Base-by-base conservation (phyloP, 1,284 basidiomycete species). In the Moesziomyces parantarcticus region DNA sequence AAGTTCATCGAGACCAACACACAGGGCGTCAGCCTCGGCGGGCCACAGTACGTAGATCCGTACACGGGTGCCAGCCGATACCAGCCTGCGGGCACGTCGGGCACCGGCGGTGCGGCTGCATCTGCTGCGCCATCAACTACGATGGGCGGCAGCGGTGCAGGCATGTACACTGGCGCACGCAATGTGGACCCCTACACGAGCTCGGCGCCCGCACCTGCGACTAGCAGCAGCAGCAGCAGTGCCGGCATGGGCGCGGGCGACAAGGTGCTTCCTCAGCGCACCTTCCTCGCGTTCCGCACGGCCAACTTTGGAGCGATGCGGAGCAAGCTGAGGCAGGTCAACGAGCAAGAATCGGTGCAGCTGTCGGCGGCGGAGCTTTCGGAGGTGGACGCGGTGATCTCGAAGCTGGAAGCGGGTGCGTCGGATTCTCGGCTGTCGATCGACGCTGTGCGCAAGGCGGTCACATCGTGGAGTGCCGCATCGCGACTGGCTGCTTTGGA, bases 1-100 rank as follows among this genome's bases (percentile, higher is more conserved):
- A 87, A 88, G 48, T 99, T 98, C 84, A 98, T 99, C 62, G 92
- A 97, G 84, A 92, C 92, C 85, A 97, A 96, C 76, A 92, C 94
- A 0, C 79, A 78, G 10, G 85, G 88, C 14, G 89, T 92, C 8
- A 90, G 87, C 96, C 3, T 91, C 90, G 41, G 79, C 84, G 16
- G 39, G 14, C n/a, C 86, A 58, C 88, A 89, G 49, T 94, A 89
- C 80, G 89, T 90, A 18, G 97, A 99, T 83, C 96, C 96, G 8
- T 99, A 90, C 85, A 99, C 97, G 59, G 94, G 93, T 88, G 80
- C 75, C 88, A 90, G 51, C 85, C 89, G 75, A 90, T 92, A 84
- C 87, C 87, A 63, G 85, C 87, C 55, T 73, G 85, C 32, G 73
- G 85, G 44, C 72, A 59, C 58, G 22, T 47, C 58, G n/a, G 26